These are phyloP conservation scores for Pythium coloratum DNA, from an alignment of 352 stramenopile genomes.

Conservation along the genomic window DNA sequence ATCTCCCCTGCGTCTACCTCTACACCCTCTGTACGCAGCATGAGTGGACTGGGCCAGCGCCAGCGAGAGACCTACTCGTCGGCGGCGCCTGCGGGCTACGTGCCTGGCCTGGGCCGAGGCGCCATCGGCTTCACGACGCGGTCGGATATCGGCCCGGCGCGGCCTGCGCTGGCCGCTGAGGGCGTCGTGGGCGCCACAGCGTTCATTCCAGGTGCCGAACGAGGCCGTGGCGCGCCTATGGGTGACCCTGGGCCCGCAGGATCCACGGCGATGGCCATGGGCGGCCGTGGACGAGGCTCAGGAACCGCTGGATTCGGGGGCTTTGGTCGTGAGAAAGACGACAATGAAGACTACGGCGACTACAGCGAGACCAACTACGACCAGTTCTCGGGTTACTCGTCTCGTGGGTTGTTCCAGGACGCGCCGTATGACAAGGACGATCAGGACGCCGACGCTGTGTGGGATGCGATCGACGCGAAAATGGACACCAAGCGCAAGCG, in stretches of 20 bases:
- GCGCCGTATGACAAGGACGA: slow-evolving; percentile 96
- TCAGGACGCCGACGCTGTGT: slow-evolving; percentile 95
- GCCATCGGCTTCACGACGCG: slow-evolving; percentile 97
- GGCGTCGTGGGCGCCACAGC: slow-evolving; percentile 63
- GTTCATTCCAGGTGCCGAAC: slow-evolving; percentile 83
- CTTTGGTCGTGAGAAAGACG: slow-evolving; percentile 84
- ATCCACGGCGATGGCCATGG: slow-evolving; percentile 13
- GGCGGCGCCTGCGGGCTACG: slow-evolving; percentile 93
- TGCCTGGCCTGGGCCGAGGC: slow-evolving; percentile 94
- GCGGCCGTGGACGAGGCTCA: slow-evolving; percentile 61
- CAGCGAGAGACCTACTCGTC: slow-evolving; percentile 85
- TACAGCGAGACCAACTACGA: slow-evolving; percentile 93
- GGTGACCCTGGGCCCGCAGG: slow-evolving; percentile 23
- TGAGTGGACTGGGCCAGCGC: slow-evolving; percentile 74
- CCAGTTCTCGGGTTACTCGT: slow-evolving; percentile 89
- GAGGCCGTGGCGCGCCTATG: slow-evolving; percentile 64
- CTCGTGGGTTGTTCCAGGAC: slow-evolving; percentile 86
- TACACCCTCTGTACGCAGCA: slow-evolving; percentile 20
- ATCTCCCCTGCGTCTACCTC: background rate
- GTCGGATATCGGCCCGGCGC: slow-evolving; percentile 94
- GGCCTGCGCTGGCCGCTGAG: slow-evolving; percentile 58
- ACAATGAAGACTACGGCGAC: slow-evolving; percentile 86
- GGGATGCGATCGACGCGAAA: slow-evolving; percentile 94
- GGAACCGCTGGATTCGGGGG: slow-evolving; percentile 80
- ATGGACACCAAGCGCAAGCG: slow-evolving; percentile 93